Base-by-base conservation (phyloP, 1,284 basidiomycete species). In the Sanghuangporus baumii region DNA sequence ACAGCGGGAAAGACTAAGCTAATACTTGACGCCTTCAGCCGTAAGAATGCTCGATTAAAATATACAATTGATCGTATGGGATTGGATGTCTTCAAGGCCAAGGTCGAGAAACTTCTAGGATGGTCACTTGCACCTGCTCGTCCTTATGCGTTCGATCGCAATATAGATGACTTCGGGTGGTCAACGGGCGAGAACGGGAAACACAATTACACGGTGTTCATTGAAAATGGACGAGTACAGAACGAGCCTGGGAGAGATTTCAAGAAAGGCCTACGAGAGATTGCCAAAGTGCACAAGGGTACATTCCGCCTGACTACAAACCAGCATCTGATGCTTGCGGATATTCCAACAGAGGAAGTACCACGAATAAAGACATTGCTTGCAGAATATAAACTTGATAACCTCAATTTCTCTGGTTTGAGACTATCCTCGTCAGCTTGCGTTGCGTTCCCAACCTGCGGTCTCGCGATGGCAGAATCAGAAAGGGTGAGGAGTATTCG, bases 21-120 rank as follows among this genome's bases (percentile, higher is more conserved):
- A 63, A 84, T 82, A 62, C 83, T 83, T 55, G 59, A 37, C 18
- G 51, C n/a, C 41, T 55, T 31, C 65, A 81, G 71, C 60, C 69
- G 68, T 26, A 70, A 79, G 88, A 96, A 96, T 70, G 94, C 94
- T 64, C 88, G 94, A 65, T 81, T 98, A 66, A 98, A 98, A 79
- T 98, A 99, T 78, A 99, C 96, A 20, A 87, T 99, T 71, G 96
- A 99, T 77, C 88, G 94, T 62, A 93, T 98, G 86, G 93, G 93
- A 43, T 78, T 96, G 16, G 85, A 88, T 62, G 80, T 75, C 59
- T 98, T 98, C 85, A 93, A 91, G 74, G 84, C 81, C 34, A 94
- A 96, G 71, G 93, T 98, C 46, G 96, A 99, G 80, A 84, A 88
- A 67, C 88, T 88, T 23, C 86, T 98, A 31, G 95, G 94, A 41